Conservation (phyloP, 805 yeast species). For the Wickerhamia fluorescens region DNA sequence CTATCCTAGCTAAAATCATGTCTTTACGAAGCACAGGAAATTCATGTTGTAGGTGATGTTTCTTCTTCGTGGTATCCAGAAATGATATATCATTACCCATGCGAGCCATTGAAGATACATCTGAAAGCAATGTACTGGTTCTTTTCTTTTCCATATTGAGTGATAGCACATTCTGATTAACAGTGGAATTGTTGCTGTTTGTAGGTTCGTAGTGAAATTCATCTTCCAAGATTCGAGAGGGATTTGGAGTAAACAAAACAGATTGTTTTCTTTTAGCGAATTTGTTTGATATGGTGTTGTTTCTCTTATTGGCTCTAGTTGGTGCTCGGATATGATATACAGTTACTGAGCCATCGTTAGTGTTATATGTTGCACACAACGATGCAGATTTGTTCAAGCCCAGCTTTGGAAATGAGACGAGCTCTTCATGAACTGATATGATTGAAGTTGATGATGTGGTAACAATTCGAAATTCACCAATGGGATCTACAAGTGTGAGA, state of each 20-base stretch:
- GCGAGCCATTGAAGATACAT: slow-evolving; percentile 39
- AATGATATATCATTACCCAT: slow-evolving; percentile 36
- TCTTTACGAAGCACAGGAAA: slow-evolving; percentile 48
- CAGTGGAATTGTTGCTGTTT: slow-evolving; percentile 1
- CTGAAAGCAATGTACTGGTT: slow-evolving; percentile 35
- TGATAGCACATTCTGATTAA: slow-evolving; percentile 18
- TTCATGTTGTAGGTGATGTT: slow-evolving; percentile 20
- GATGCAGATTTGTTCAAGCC: slow-evolving; percentile 26
- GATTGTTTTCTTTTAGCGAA: slow-evolving; percentile 20
- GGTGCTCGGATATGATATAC: slow-evolving; percentile 51
- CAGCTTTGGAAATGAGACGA: slow-evolving; percentile 46
- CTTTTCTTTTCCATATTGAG: slow-evolving; percentile 38
- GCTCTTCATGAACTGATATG: slow-evolving; percentile 49
- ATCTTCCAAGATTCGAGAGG: slow-evolving; percentile 36
- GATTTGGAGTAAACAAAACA: slow-evolving; percentile 34
- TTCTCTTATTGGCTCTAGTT: slow-evolving; percentile 10
- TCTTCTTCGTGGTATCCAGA: slow-evolving; percentile 17
- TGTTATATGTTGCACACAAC: slow-evolving; percentile 52
- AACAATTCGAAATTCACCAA: slow-evolving; percentile 64
- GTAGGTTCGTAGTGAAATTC: slow-evolving; percentile 13
- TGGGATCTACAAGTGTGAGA: slow-evolving; percentile 67
- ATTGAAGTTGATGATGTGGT: slow-evolving; percentile 65
- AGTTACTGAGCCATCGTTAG: slow-evolving; percentile 36
- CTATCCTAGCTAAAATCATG: slow-evolving; percentile 59
- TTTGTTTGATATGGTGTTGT: slow-evolving; percentile 7